phyloP scores from a whole-genome alignment of 805 yeast species.

The Candida broadrunensis region DNA sequence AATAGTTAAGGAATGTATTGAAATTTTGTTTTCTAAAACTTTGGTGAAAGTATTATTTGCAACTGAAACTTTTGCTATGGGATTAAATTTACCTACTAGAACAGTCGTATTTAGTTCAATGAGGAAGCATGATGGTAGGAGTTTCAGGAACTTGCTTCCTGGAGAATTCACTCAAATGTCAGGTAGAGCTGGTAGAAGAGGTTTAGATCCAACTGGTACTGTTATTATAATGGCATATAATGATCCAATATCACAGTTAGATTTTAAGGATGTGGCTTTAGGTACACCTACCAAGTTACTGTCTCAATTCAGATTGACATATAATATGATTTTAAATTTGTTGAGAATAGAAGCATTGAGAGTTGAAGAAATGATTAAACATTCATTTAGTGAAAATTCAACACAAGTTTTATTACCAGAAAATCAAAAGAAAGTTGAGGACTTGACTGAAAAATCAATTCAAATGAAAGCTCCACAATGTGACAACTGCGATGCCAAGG shows the following conservation, averaged over 20 bases:
- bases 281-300: constrained; percentile 89
- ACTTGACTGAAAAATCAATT: constrained; percentile 46
- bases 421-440: constrained; percentile 64
- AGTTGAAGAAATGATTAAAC: constrained; percentile 98
- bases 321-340: constrained; percentile 90
- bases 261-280: constrained; percentile 75
- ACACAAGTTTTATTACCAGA: constrained; percentile 84
- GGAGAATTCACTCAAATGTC: constrained; percentile 99
- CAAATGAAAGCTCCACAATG: constrained; percentile 33
- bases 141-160: constrained; percentile 77
- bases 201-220: constrained; percentile 89
- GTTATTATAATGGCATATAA: constrained; percentile 88
- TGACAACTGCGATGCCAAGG: constrained; percentile 34
- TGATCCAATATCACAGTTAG: constrained; percentile 53
- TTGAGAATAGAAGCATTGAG: constrained; percentile 89
- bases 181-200: constrained; percentile 98
- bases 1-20: constrained; percentile 89
- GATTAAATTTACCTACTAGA: constrained; percentile 92
- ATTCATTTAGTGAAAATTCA: constrained; percentile 89
- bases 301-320: constrained; percentile 91
- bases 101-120: constrained; percentile 88
- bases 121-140: constrained; percentile 87
- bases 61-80: constrained; percentile 99
- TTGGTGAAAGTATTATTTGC: constrained; percentile 90
- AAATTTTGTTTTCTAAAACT: constrained; percentile 83